Conservation (phyloP, 805 yeast species). For the Lipomyces chichibuensis region DNA sequence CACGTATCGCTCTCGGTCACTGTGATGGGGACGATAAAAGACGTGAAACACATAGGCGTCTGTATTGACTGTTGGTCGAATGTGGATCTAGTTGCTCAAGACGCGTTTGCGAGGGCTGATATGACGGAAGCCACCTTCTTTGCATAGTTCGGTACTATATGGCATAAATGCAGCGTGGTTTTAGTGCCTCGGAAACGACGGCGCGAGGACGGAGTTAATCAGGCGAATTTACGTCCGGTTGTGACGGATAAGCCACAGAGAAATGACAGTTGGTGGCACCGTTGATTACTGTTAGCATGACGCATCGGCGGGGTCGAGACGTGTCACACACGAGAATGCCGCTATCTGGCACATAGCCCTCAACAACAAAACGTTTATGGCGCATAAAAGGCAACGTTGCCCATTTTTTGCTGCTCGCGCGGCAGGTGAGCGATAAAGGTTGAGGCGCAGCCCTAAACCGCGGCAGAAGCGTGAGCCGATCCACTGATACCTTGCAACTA, state of each 20-base stretch:
- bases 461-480: constrained; percentile 6
- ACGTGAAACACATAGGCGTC: neutral
- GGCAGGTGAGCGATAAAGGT: neutral
- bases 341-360: neutral
- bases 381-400: neutral
- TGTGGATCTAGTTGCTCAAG: too few relatives aligned
- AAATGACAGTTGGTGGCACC: neutral
- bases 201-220: too few relatives aligned
- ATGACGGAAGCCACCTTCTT: too few relatives aligned
- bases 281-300: neutral
- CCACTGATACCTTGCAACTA: constrained; percentile 4
- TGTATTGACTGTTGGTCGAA: too few relatives aligned
- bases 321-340: neutral
- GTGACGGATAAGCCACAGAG: neutral
- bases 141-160: too few relatives aligned
- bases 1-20: neutral
- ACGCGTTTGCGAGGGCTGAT: too few relatives aligned
- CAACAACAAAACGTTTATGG: neutral
- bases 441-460: neutral
- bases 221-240: neutral
- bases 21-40: neutral
- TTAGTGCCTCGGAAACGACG: neutral
- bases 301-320: neutral
- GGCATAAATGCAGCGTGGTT: neutral
- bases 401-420: neutral